Base-by-base conservation (phyloP, 2,329 filamentous ascomycete species). In the Huntiella savannae region DNA sequence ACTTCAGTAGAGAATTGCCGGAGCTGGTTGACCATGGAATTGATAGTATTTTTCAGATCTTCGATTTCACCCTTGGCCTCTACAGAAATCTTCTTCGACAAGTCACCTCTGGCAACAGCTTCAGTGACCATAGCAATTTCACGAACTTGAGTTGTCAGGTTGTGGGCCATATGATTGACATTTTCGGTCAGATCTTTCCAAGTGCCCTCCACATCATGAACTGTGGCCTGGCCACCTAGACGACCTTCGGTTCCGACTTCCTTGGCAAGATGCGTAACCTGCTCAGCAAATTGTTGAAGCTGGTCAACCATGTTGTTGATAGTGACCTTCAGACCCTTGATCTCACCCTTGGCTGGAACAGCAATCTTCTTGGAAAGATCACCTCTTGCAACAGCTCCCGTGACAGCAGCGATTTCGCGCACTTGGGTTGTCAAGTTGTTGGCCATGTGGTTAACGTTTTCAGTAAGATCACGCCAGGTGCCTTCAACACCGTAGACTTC, bases 251-350 rank as follows among this genome's bases (percentile, higher is more conserved):
- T 28, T 28, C 22, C 22, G 22, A 28, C 22, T 63, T 96, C 88
- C 60, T 85, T 82, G 46, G 88, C 88, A 54, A 96, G 79, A 54
- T 85, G 80, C 28, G 88, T 95, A 57, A 96, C 88, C 65, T 96
- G 87, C 62, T 84, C 92, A 53, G 88, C 88, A 62, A 96, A 96
- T 50, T 92, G 83, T 59, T 95, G 86, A 50, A 96, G 71, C 62
- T 95, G 88, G 59, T 96, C 88, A 76, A 96, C 93, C 88, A 96
- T 96, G 54, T 83, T 92, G 61, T 96, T 96, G 66, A 96, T 96
- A 52, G 88, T 95, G 56, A 85, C 79, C 66, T 96, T 96, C 69
- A 96, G 96, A 7, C 85, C 87, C 28, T 86, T 88, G 57, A 96
- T 96, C 69, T 96, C 88, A 22, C 87, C 86, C 69, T 96, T 88